Conservation (phyloP, 306 rosid species). For the Neltuma alba region DNA sequence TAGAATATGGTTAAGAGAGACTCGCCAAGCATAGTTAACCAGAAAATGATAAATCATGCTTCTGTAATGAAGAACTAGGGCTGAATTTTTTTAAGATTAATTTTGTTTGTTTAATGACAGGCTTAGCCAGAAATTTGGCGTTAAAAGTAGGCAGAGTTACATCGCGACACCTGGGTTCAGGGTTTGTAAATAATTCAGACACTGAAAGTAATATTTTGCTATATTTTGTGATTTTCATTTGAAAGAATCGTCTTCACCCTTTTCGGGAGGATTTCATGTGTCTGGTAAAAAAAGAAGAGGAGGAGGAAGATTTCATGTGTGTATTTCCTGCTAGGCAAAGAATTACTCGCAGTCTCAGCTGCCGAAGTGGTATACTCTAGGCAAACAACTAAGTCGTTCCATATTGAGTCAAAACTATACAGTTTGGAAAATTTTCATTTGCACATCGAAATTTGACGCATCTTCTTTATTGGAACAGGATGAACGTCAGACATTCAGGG, state of each 20-base stretch:
- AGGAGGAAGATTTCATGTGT: background rate
- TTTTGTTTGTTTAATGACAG: background rate
- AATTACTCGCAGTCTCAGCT: no score
- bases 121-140: background rate
- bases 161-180: background rate
- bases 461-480: background rate
- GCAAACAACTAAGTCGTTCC: background rate
- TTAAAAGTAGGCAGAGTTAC: background rate
- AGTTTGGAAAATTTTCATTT: background rate
- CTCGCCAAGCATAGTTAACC: slow-evolving; percentile 1
- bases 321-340: background rate
- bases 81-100: background rate
- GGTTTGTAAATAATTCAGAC: background rate
- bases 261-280: background rate
- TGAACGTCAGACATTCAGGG: background rate
- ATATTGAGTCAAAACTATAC: background rate
- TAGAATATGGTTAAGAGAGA: slow-evolving; percentile 21
- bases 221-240: background rate
- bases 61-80: background rate
- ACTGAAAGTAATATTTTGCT: background rate
- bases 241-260: background rate
- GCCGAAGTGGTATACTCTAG: background rate
- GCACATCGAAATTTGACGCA: slow-evolving; percentile 16
- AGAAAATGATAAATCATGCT: background rate
- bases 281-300: no score